Conservation (phyloP, 768 basidiomycete species). For the Pisolithus microcarpus region DNA sequence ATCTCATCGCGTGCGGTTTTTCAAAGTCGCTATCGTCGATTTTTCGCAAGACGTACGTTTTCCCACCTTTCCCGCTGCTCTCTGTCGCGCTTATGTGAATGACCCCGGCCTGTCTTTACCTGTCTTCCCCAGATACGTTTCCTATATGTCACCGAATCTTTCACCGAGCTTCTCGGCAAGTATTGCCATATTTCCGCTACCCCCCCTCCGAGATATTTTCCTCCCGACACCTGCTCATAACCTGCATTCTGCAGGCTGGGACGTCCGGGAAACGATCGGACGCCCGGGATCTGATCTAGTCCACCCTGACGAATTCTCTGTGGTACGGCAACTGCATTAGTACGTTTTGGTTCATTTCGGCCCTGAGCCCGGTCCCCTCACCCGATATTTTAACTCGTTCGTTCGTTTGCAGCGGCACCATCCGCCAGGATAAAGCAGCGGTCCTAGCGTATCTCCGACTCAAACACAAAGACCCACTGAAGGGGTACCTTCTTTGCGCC, state of each 20-base stretch:
- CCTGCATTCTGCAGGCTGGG: constrained; percentile 45
- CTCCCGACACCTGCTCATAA: background rate
- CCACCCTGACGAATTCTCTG: constrained; percentile 70
- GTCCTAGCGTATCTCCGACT: constrained; percentile 72
- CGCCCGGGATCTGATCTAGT: constrained; percentile 66
- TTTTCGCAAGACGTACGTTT: constrained; percentile 60
- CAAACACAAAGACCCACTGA: constrained; percentile 71
- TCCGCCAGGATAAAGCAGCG: constrained; percentile 72
- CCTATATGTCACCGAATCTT: constrained; percentile 61
- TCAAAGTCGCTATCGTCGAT: constrained; percentile 70
- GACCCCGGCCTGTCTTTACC: background rate
- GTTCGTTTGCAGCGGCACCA: constrained; percentile 50
- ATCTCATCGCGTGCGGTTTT: constrained; percentile 4
- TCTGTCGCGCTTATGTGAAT: background rate
- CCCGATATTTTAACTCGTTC: background rate
- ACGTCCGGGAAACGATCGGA: constrained; percentile 65
- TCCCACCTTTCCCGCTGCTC: background rate
- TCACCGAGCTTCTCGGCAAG: constrained; percentile 56
- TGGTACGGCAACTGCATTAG: constrained; percentile 67
- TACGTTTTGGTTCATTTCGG: constrained; percentile 24
- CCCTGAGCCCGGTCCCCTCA: background rate
- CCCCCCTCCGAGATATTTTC: background rate
- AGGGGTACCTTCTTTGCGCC: constrained; percentile 68
- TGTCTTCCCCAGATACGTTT: constrained; percentile 46
- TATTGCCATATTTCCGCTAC: background rate